These are phyloP conservation scores for Platismatia glauca DNA, from an alignment of 495 filamentous ascomycete species.

Conservation along the genomic window DNA sequence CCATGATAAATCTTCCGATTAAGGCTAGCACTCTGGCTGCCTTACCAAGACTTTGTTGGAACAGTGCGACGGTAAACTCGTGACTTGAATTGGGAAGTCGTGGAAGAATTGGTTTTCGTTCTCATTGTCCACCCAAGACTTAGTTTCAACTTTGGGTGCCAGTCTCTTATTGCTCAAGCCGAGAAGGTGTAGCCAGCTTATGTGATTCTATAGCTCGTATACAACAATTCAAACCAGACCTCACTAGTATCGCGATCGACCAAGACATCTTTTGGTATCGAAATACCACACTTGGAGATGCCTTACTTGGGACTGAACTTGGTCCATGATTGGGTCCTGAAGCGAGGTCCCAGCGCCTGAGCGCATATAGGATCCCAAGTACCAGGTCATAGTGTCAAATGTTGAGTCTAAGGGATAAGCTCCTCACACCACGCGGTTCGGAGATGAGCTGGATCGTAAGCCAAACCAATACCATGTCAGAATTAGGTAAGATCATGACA, in stretches of 20 bases:
- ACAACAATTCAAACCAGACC: no score
- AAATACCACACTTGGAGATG: neutral
- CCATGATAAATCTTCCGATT: neutral
- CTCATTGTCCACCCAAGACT: neutral
- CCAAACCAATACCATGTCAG: neutral
- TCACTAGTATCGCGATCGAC: no score
- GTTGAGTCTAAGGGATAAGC: neutral
- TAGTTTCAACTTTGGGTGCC: neutral
- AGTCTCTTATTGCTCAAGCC: neutral
- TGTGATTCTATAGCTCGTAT: no score
- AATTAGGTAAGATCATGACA: neutral
- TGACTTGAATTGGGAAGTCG: neutral
- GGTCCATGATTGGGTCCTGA: neutral
- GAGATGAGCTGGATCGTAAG: neutral
- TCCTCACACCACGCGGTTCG: neutral
- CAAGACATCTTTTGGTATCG: neutral
- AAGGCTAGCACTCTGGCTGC: no score
- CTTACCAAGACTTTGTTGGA: neutral
- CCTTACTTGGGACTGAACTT: neutral
- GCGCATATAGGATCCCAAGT: neutral
- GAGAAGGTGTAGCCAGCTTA: neutral
- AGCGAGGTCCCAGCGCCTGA: neutral
- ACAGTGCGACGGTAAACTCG: neutral
- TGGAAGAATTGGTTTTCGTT: neutral
- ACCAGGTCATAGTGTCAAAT: neutral